These are phyloP conservation scores for Populus trichocarpa DNA, from an alignment of 441 rosid genomes.

Conservation along the genomic window DNA sequence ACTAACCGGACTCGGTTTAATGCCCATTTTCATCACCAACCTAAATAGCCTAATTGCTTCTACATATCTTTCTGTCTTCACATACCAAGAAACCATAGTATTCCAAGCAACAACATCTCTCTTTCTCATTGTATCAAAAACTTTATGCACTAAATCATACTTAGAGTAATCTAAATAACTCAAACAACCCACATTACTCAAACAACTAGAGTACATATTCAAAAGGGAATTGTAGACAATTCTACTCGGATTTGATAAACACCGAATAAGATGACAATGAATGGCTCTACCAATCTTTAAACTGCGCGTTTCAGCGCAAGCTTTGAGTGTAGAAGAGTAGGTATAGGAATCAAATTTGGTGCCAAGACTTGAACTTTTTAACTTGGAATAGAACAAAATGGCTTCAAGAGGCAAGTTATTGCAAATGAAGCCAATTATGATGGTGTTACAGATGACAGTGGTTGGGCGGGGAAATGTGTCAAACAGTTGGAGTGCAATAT, in stretches of 20 bases:
- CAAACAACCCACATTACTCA: constrained; percentile 32
- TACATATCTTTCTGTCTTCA: constrained; percentile 49
- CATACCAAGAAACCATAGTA: constrained; percentile 74
- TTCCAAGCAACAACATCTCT: constrained; percentile 83
- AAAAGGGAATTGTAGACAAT: constrained; percentile 71
- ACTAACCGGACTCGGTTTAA: constrained; percentile 65
- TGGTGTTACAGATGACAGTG: constrained; percentile 72
- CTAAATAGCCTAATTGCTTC: constrained; percentile 57
- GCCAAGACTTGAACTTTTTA: constrained; percentile 51
- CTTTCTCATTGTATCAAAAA: constrained; percentile 60
- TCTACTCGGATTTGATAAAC: constrained; percentile 59
- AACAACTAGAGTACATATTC: constrained; percentile 72
- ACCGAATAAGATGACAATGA: constrained; percentile 76
- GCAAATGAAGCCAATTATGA: constrained; percentile 77
- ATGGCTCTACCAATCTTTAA: constrained; percentile 56
- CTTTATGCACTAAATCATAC: constrained; percentile 55
- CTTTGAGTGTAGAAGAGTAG: constrained; percentile 81
- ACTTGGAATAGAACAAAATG: constrained; percentile 58
- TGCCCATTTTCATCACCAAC: constrained; percentile 63
- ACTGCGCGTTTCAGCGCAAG: constrained; percentile 59
- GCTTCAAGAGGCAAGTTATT: constrained; percentile 72
- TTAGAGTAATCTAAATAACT: constrained; percentile 24
- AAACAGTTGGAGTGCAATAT: constrained; percentile 75
- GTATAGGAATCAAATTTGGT: constrained; percentile 64
- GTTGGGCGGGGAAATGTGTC: constrained; percentile 79